Conservation (phyloP, 2,329 filamentous ascomycete genomes). For the Phyllosticta citrichinensis region DNA sequence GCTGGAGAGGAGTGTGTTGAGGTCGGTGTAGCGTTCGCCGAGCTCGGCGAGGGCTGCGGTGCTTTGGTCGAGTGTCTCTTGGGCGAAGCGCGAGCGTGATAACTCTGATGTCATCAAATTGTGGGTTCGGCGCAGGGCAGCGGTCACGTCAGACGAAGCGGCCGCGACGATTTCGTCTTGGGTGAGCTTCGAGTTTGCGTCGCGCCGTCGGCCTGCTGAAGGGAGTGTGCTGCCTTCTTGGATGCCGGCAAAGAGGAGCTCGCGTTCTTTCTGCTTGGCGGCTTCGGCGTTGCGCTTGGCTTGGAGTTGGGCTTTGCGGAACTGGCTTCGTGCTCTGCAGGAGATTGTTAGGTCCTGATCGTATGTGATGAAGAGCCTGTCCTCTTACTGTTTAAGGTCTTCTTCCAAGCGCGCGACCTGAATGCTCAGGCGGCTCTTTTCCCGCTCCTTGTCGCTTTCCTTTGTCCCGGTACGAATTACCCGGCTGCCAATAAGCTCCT, state of each 20-base stretch:
- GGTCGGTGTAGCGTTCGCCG: constrained; percentile 67
- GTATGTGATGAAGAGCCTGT: constrained; percentile 22
- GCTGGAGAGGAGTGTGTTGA: constrained; percentile 66
- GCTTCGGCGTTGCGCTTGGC: constrained; percentile 66
- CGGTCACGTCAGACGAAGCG: constrained; percentile 74
- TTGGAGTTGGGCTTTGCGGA: constrained; percentile 70
- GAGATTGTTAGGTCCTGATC: constrained; percentile 16
- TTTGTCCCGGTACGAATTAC: constrained; percentile 27
- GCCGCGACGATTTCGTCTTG: constrained; percentile 64
- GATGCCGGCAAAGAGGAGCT: constrained; percentile 61
- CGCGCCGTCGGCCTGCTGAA: constrained; percentile 25
- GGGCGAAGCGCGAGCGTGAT: constrained; percentile 76
- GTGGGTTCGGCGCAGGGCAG: constrained; percentile 75
- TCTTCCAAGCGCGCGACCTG: constrained; percentile 55
- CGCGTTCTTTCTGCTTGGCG: constrained; percentile 66
- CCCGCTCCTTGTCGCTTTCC: constrained; percentile 48
- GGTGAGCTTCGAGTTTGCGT: constrained; percentile 43
- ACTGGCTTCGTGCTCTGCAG: constrained; percentile 50
- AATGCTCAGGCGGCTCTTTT: constrained; percentile 56
- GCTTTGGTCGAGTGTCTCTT: constrained; percentile 76
- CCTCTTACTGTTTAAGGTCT: constrained; percentile 61
- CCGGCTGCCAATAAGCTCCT: constrained; percentile 48
- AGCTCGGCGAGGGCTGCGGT: constrained; percentile 74
- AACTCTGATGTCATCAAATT: constrained; percentile 78
- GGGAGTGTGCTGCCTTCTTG: constrained; percentile 31